These are phyloP conservation scores for Podila clonocystis DNA, from an alignment of 192 early-diverging fungal species.

Conservation along the genomic window DNA sequence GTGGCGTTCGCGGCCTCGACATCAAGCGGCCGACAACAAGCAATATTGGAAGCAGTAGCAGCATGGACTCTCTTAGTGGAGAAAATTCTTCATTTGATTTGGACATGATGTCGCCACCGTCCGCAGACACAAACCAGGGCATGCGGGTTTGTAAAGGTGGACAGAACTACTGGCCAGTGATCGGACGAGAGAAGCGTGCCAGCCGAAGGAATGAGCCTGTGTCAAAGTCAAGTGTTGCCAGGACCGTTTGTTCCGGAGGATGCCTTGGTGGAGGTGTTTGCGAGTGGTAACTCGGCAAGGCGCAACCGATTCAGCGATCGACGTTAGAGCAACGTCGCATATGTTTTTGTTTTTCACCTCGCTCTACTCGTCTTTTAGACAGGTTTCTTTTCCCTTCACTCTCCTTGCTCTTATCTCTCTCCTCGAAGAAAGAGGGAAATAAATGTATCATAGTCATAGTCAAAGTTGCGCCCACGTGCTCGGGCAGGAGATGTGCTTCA, in stretches of 20 bases:
- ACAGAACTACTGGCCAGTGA: conserved; percentile 46
- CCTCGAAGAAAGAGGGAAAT: too few relatives aligned
- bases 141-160: conserved; percentile 46
- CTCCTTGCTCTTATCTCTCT: too few relatives aligned
- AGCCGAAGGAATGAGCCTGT: background rate
- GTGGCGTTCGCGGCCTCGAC: conserved; percentile 12
- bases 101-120: background rate
- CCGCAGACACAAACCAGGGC: background rate
- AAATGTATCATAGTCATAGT: too few relatives aligned
- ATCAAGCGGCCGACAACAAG: background rate
- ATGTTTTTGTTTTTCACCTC: too few relatives aligned
- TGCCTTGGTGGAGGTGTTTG: conserved; percentile 9
- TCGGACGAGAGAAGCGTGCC: conserved; percentile 5
- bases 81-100: background rate
- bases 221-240: background rate
- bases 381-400: too few relatives aligned
- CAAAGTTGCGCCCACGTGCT: too few relatives aligned
- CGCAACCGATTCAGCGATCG: too few relatives aligned
- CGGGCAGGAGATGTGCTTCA: too few relatives aligned
- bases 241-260: conserved; percentile 4
- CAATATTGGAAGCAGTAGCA: background rate
- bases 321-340: too few relatives aligned
- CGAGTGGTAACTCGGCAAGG: background rate
- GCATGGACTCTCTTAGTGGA: background rate
- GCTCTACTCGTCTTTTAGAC: too few relatives aligned